These are phyloP conservation scores for Durusdinium trenchii DNA, from an alignment of 73 alveolate species.

Conservation along the genomic window DNA sequence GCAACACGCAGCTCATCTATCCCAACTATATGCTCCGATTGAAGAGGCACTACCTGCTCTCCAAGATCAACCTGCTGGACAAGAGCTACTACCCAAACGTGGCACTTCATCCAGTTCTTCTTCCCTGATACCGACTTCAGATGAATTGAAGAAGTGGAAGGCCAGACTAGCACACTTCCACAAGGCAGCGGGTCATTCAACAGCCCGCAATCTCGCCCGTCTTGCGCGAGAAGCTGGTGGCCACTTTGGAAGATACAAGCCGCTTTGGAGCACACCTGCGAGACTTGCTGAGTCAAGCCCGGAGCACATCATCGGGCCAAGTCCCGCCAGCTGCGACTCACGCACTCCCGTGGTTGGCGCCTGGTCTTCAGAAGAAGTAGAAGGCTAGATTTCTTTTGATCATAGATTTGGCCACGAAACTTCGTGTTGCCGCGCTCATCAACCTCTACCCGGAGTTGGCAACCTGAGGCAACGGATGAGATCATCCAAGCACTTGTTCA, in stretches of 20 bases:
- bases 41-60: not conserved
- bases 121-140: not conserved
- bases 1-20: no score
- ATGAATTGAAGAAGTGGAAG: no score
- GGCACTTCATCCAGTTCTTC: not conserved
- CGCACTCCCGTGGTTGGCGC: not conserved
- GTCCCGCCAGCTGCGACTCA: conserved; percentile 14
- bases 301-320: not conserved
- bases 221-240: not conserved
- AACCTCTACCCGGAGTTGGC: not conserved
- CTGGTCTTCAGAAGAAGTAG: not conserved
- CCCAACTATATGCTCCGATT: no score
- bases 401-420: not conserved
- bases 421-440: not conserved
- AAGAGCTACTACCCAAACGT: not conserved
- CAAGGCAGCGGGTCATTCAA: no score
- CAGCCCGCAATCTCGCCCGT: not conserved
- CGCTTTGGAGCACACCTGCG: not conserved
- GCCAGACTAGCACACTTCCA: no score
- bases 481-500: not conserved
- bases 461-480: not conserved
- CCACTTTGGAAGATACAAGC: not conserved
- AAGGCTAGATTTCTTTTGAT: not conserved
- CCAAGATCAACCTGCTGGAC: not conserved
- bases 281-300: not conserved